Conservation (phyloP, 805 yeast species). For the Teunomyces barrocoloradensis region DNA sequence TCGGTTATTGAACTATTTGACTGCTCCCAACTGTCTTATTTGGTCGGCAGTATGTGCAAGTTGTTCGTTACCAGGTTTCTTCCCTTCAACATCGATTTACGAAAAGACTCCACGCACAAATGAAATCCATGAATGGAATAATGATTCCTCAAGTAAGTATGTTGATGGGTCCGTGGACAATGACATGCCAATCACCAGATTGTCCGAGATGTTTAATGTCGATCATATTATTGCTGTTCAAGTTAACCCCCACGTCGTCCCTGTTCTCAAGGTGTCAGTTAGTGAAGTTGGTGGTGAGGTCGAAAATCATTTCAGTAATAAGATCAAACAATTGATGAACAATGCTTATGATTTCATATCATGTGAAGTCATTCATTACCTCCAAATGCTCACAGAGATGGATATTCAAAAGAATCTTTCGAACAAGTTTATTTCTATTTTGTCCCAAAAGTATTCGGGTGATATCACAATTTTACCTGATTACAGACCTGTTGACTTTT, state of each 20-base stretch:
- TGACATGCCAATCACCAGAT: slow-evolving; percentile 85
- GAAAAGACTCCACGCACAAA: slow-evolving; percentile 80
- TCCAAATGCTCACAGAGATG: slow-evolving; percentile 69
- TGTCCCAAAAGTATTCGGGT: slow-evolving; percentile 88
- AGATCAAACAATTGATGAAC: slow-evolving; percentile 50
- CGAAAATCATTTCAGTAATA: slow-evolving; percentile 58
- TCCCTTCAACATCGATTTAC: slow-evolving; percentile 79
- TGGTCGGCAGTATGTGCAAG: slow-evolving; percentile 94
- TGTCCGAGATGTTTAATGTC: slow-evolving; percentile 95
- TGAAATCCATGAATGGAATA: slow-evolving; percentile 76
- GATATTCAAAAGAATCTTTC: slow-evolving; percentile 73
- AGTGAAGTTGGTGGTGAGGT: slow-evolving; percentile 68
- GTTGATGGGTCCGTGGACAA: slow-evolving; percentile 97
- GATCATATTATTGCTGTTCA: slow-evolving; percentile 97
- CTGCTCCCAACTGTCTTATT: slow-evolving; percentile 76
- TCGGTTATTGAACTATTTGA: slow-evolving; percentile 69
- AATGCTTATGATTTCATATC: slow-evolving; percentile 57
- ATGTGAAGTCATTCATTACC: slow-evolving; percentile 73
- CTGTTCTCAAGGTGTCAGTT: slow-evolving; percentile 68
- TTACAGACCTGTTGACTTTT: slow-evolving; percentile 54
- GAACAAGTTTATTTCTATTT: slow-evolving; percentile 68
- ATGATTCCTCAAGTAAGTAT: slow-evolving; percentile 67
- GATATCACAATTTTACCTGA: slow-evolving; percentile 92
- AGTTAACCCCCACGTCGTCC: slow-evolving; percentile 95
- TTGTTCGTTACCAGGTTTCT: slow-evolving; percentile 90